phyloP scores from a whole-genome alignment of 805 yeast species.

The Zygoascus bituminiphila region DNA sequence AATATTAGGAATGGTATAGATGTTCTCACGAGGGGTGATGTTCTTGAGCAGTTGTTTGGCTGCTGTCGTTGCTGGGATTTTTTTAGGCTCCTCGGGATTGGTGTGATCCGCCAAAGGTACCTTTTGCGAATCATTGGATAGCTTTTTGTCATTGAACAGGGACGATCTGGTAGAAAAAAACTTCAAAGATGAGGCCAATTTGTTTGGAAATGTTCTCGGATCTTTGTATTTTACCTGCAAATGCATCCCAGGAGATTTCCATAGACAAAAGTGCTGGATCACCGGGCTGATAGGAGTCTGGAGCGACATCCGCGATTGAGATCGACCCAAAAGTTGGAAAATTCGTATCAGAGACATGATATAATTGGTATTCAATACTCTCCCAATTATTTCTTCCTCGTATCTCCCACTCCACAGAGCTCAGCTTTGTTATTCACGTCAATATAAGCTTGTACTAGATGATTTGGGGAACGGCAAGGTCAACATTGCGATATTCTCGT shows the following conservation, averaged over 20 bases:
- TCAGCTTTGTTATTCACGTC: too few relatives aligned
- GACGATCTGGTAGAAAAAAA: not conserved
- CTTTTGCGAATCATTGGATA: too few relatives aligned
- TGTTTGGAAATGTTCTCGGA: too few relatives aligned
- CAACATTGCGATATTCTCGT: too few relatives aligned
- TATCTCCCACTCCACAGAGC: too few relatives aligned
- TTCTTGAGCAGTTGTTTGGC: not conserved
- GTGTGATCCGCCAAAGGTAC: not conserved
- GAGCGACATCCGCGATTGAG: not conserved
- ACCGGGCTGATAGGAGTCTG: not conserved
- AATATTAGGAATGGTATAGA: conserved; percentile 80
- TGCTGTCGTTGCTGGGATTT: not conserved
- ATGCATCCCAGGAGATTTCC: not conserved
- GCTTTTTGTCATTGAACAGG: not conserved
- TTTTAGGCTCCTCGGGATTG: not conserved
- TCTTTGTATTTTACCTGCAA: too few relatives aligned
- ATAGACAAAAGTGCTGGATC: not conserved
- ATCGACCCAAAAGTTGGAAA: not conserved
- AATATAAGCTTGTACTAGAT: too few relatives aligned
- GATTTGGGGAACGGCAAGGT: too few relatives aligned
- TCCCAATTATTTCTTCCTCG: too few relatives aligned
- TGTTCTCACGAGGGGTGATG: conserved; percentile 35
- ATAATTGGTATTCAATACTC: too few relatives aligned
- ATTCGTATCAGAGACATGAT: not conserved
- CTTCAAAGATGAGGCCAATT: too few relatives aligned